phyloP scores from a whole-genome alignment of 306 rosid genomes.

The Begonia loranthoides region DNA sequence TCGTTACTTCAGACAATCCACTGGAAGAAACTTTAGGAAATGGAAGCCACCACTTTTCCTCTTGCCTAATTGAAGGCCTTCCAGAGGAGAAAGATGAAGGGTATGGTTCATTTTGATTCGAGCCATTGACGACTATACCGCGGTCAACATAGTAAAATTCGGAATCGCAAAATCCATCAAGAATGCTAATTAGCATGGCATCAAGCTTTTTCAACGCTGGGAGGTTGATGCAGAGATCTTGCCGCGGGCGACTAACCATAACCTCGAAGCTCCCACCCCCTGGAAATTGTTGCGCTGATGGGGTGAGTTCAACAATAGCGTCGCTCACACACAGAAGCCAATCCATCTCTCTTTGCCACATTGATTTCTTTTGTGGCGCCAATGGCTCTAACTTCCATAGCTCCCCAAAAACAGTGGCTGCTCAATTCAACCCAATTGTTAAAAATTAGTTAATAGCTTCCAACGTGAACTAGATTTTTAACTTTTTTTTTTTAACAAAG shows the following conservation, averaged over 20 bases:
- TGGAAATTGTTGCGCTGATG: conserved; percentile 72
- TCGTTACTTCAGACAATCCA: conserved; percentile 23
- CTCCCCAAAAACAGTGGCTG: conserved; percentile 81
- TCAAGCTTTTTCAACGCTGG: conserved; percentile 8
- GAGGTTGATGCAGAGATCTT: conserved; percentile 7
- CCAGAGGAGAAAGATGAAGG: conserved; percentile 1
- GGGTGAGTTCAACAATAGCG: conserved; percentile 68
- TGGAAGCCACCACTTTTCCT: conserved; percentile 97
- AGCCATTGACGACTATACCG: conserved; percentile 15
- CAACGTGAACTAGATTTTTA: background rate
- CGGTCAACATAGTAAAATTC: conserved; percentile 57
- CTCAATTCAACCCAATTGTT: conserved; percentile 3
- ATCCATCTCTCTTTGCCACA: conserved; percentile 89
- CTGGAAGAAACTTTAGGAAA: conserved; percentile 28
- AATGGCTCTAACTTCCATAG: conserved; percentile 83
- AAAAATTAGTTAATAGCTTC: background rate
- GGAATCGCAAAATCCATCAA: conserved; percentile 36
- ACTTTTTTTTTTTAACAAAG: background rate
- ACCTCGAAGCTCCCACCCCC: conserved; percentile 91
- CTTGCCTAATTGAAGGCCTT: conserved; percentile 21
- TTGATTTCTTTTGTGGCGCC: conserved; percentile 39
- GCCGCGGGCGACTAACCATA: conserved; percentile 6
- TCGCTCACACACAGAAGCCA: conserved; percentile 81
- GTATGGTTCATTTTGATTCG: background rate
- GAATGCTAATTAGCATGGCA: conserved; percentile 8